phyloP scores from a whole-genome alignment of 805 yeast genomes.

The Barnettozyma californica region DNA sequence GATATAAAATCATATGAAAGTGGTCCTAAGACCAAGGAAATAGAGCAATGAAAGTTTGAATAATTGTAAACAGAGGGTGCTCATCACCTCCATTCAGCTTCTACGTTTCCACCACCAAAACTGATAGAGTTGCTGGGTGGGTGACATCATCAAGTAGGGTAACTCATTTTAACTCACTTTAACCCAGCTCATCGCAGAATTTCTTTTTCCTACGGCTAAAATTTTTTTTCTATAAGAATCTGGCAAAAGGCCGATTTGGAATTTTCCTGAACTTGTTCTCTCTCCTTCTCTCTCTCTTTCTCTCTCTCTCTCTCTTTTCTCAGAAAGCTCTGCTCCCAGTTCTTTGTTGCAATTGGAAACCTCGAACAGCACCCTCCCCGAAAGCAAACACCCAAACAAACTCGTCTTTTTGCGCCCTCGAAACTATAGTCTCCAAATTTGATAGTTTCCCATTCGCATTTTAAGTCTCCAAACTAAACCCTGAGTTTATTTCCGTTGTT shows the following conservation, averaged over 20 bases:
- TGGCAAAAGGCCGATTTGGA: constrained; percentile 1
- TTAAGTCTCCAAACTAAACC: background rate
- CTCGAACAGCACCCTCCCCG: constrained; percentile 1
- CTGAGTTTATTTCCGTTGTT: background rate
- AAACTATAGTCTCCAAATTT: constrained; percentile 10
- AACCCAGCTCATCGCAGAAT: constrained; percentile 10
- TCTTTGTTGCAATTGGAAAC: constrained; percentile 10
- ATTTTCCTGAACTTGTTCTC: constrained; percentile 12
- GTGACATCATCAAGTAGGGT: background rate
- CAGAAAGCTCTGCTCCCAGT: constrained; percentile 26
- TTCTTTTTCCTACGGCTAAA: constrained; percentile 1
- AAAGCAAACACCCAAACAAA: constrained; percentile 4
- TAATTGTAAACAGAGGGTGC: background rate
- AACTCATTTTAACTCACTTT: background rate
- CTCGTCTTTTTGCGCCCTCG: background rate
- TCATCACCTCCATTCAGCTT: background rate
- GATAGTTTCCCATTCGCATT: constrained; percentile 1
- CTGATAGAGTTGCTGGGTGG: background rate
- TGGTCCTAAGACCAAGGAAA: background rate
- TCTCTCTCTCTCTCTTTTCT: constrained; percentile 28
- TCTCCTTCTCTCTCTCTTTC: constrained; percentile 22
- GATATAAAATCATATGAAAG: background rate
- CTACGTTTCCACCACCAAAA: background rate
- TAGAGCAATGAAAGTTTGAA: background rate
- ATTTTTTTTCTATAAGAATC: constrained; percentile 11